These are phyloP conservation scores for Terfezia boudieri DNA, from an alignment of 495 filamentous ascomycete species.

Conservation along the genomic window DNA sequence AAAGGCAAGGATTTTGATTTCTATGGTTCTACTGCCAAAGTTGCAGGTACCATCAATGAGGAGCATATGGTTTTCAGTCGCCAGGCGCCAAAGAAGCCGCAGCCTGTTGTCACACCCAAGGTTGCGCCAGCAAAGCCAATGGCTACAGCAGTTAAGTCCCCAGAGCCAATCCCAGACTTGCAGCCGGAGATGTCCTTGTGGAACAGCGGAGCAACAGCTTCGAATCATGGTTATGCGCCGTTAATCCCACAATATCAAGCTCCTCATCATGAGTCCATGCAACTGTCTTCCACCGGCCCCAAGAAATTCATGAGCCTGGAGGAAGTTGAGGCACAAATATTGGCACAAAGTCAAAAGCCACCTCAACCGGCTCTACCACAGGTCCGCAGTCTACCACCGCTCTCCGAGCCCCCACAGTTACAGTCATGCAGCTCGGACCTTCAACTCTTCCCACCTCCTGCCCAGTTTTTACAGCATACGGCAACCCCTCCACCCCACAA, in stretches of 20 bases:
- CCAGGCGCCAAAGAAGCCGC: conserved; percentile 8
- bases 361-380: conserved; percentile 14
- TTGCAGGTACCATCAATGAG: conserved; percentile 61
- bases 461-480: neutral
- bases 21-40: conserved; percentile 71
- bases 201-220: conserved; percentile 47
- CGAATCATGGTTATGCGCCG: conserved; percentile 16
- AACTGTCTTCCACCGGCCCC: conserved; percentile 16
- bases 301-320: conserved; percentile 89
- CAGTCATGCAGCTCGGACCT: conserved; percentile 7
- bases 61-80: conserved; percentile 66
- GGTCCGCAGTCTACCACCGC: neutral
- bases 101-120: conserved; percentile 4
- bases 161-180: conserved; percentile 41
- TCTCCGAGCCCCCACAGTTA: conserved; percentile 1
- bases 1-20: conserved; percentile 86
- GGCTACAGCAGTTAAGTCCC: conserved; percentile 1
- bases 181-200: conserved; percentile 86
- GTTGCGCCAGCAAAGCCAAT: conserved; percentile 4
- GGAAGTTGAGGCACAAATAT: conserved; percentile 88
- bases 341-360: conserved; percentile 36
- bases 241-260: conserved; percentile 3
- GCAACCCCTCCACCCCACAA: conserved; percentile 18
- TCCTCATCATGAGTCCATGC: neutral
- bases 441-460: conserved; percentile 1